Conservation (phyloP, 129 eudicot genomes). For the Mikania micrantha region DNA sequence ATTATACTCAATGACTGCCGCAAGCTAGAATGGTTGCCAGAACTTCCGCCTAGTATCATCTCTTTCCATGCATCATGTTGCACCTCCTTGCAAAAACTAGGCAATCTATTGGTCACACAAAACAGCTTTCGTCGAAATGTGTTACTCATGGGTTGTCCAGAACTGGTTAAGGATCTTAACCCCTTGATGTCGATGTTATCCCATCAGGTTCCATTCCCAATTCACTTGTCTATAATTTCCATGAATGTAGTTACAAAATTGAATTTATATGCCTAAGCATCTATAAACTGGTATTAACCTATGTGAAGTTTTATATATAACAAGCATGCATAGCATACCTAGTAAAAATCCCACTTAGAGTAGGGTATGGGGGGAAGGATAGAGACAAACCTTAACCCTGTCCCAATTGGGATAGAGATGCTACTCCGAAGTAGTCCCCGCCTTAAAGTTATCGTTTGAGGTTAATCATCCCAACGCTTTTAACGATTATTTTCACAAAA, state of each 20-base stretch:
- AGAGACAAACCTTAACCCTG: no score
- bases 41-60: not conserved
- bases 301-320: not conserved
- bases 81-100: not conserved
- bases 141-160: not conserved
- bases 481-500: no score
- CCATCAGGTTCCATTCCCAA: not conserved
- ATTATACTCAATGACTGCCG: not conserved
- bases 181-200: not conserved
- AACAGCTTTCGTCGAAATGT: not conserved
- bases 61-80: not conserved
- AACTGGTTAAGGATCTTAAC: not conserved
- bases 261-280: no score
- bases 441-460: no score
- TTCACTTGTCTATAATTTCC: conserved; percentile 6
- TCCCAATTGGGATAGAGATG: no score
- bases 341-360: no score
- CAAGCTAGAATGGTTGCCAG: conserved; percentile 5
- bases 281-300: not conserved
- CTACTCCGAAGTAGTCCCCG: no score
- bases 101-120: not conserved
- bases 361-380: no score
- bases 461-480: no score
- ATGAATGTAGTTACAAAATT: no score
- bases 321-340: no score